Conservation (phyloP, 1,139 yeast genomes). For the Geotrichum australiense region DNA sequence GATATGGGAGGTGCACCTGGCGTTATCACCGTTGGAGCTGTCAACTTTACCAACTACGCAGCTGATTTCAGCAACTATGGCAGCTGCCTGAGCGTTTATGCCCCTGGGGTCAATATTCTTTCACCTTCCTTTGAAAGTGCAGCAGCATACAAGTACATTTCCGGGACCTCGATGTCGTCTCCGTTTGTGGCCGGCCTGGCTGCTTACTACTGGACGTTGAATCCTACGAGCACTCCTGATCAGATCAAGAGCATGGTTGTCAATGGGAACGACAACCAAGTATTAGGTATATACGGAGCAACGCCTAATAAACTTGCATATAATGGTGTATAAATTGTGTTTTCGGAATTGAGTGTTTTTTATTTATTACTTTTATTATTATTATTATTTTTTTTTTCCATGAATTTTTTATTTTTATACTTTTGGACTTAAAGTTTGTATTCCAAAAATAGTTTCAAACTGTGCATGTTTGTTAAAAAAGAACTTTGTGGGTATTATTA, state of each 20-base stretch:
- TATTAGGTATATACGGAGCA: slow-evolving; percentile 17
- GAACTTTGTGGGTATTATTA: too few relatives aligned
- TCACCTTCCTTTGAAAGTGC: slow-evolving; percentile 52
- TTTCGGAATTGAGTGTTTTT: slow-evolving; percentile 22
- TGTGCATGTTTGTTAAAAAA: too few relatives aligned
- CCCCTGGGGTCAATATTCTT: slow-evolving; percentile 74
- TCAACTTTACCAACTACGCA: slow-evolving; percentile 65
- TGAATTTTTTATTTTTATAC: background rate
- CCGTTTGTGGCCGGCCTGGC: slow-evolving; percentile 75
- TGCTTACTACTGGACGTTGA: slow-evolving; percentile 18
- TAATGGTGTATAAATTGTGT: slow-evolving; percentile 20
- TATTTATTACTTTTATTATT: slow-evolving; percentile 18
- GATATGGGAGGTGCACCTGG: slow-evolving; percentile 46
- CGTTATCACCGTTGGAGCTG: slow-evolving; percentile 66
- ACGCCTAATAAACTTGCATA: slow-evolving; percentile 29
- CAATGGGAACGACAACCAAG: slow-evolving; percentile 24
- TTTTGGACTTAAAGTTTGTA: too few relatives aligned
- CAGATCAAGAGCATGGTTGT: slow-evolving; percentile 19
- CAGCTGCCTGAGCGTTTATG: slow-evolving; percentile 77
- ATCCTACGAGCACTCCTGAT: slow-evolving; percentile 9
- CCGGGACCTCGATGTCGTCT: slow-evolving; percentile 89
- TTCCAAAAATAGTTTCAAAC: too few relatives aligned
- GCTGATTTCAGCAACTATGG: slow-evolving; percentile 51
- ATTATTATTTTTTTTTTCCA: background rate
- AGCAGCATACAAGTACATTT: slow-evolving; percentile 70